Base-by-base conservation (phyloP, 1,284 basidiomycete genomes). In the Tremellales sp. region DNA sequence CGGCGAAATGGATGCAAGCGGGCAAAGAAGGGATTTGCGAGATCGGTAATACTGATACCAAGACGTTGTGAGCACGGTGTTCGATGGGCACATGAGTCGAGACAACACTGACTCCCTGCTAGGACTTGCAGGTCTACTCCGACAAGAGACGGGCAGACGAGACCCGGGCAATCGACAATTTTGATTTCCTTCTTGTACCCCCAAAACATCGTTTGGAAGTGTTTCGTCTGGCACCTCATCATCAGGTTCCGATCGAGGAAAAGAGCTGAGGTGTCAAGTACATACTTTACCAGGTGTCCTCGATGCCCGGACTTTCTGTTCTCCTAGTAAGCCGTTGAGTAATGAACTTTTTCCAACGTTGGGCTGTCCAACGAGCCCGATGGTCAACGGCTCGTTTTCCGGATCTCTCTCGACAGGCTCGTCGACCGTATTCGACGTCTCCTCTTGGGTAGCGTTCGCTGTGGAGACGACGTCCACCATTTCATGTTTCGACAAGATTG, bases 321-420 rank as follows among this genome's bases (percentile, higher is more conserved):
- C 75, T 12, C 88, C 90, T 55, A 97, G 86, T 3, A 97, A 73
- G 0, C 91, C 91, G 64, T 97, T 97, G 36, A 97, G 72, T 2
- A 95, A 74, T 1, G 87, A 90, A 0, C 87, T 90, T 66, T 97
- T 97, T 24, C 91, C 92, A 27, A 94, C 90, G 65, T 94, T 95
- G 8, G 91, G 91, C 63, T 94, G 90, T 80, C 89, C 90, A 53
- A 93, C 85, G 27, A 93, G 68, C 0, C 90, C 90, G 45, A 94
- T 77, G 0, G 87, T 92, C 35, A 93, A 66, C 53, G 80, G 81
- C 27, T 83, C 81, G 3, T 78, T 76, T 54, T 81, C 38, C 14
- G 51, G 51, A 42, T 63, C 53, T 19, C 29, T 19, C 22, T 35
- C 22, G 14, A 43, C 31, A 14, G 47, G 47, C 9, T 29, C 47